Percentiles rank a stretch among this genome's conserved stretches.
Evolutionary conservation across 495 filamentous ascomycete genomes (phyloP).

Genomic region (Aspergillus sclerotiicarbonarius): DNA sequence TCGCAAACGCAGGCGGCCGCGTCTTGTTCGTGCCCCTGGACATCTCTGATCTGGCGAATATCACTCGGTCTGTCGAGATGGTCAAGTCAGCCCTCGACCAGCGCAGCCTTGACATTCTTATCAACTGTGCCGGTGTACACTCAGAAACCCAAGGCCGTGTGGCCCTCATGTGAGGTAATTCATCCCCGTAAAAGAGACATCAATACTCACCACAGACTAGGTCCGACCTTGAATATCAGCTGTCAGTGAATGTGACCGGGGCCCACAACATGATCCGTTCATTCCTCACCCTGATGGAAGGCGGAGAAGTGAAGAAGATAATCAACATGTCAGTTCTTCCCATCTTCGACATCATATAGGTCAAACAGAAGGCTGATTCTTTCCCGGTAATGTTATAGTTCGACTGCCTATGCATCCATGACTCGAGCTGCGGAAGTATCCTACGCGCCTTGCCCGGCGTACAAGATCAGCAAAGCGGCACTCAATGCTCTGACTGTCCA

Average conservation of each 20-base stretch:
- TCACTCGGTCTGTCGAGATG: slow-evolving; percentile 36
- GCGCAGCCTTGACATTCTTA: slow-evolving; percentile 43
- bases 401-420: slow-evolving; percentile 37
- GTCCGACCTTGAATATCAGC: slow-evolving; percentile 31
- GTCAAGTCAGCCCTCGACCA: slow-evolving; percentile 28
- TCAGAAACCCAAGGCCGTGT: slow-evolving; percentile 19
- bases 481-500: slow-evolving; percentile 45
- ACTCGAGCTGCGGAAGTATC: slow-evolving; percentile 14
- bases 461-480: slow-evolving; percentile 48
- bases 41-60: slow-evolving; percentile 30
- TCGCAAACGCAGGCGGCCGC: slow-evolving; percentile 18
- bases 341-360: neutral
- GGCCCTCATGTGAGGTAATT: slow-evolving; percentile 20
- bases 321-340: slow-evolving; percentile 35
- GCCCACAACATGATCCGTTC: slow-evolving; percentile 34
- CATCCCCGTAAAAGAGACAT: neutral
- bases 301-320: slow-evolving; percentile 41
- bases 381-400: slow-evolving; percentile 9
- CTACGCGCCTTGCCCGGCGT: slow-evolving; percentile 35
- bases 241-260: slow-evolving; percentile 40
- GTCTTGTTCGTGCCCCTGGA: slow-evolving; percentile 44
- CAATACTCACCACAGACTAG: neutral
- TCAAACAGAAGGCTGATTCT: neutral
- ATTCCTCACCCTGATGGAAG: slow-evolving; percentile 39
- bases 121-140: slow-evolving; percentile 44